phyloP scores from a whole-genome alignment of 257 asterid genomes.

The Parsonsia alboflavescens region DNA sequence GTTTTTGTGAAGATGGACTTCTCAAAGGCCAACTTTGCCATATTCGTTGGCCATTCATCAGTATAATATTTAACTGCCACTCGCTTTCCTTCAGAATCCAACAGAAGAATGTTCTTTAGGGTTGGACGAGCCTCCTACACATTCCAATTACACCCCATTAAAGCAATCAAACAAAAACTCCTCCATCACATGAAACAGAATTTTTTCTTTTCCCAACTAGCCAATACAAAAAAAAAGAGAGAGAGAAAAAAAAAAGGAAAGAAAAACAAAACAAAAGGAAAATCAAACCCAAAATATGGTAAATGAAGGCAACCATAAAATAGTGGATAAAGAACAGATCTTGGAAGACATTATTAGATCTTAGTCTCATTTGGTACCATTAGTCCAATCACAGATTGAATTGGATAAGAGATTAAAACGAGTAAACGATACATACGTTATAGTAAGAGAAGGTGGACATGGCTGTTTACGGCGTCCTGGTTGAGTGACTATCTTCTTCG shows the following conservation, averaged over 20 bases:
- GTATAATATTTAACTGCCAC: slow-evolving; percentile 89
- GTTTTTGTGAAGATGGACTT: slow-evolving; percentile 78
- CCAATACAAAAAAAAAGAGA: too few species aligned
- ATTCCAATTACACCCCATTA: slow-evolving; percentile 21
- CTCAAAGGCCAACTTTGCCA: slow-evolving; percentile 77
- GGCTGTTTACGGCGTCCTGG: neutral
- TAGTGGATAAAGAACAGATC: neutral
- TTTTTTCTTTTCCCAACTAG: neutral
- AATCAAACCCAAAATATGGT: neutral
- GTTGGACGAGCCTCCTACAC: slow-evolving; percentile 80
- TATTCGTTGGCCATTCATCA: slow-evolving; percentile 88
- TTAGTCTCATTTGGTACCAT: neutral
- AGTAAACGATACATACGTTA: slow-evolving; percentile 10
- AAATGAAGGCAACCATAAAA: neutral
- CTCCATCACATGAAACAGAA: neutral
- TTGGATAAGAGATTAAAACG: neutral
- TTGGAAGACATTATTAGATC: slow-evolving; percentile 3
- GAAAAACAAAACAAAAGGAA: too few species aligned
- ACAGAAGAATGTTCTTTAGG: slow-evolving; percentile 75
- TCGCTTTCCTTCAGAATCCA: slow-evolving; percentile 97
- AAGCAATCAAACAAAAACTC: neutral
- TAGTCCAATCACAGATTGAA: neutral
- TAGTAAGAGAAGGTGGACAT: slow-evolving; percentile 19
- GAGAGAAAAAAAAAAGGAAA: too few species aligned
- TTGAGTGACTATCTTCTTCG: neutral